Evolutionary conservation across 305 asterid species (phyloP).

Genomic region (Fraxinus angustifolia): DNA sequence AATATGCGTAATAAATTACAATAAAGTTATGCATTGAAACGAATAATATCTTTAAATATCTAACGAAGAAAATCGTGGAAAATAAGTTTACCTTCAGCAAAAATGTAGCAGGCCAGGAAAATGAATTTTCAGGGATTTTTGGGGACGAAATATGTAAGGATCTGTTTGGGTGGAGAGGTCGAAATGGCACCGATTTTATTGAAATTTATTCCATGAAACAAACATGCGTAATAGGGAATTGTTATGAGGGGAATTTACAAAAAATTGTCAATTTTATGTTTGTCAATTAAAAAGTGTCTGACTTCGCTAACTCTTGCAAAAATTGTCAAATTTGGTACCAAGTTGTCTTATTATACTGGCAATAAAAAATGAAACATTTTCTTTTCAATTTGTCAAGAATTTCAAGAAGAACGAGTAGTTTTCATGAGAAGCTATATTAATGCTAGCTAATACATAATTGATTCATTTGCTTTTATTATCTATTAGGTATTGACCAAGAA

Average conservation of each 20-base stretch:
- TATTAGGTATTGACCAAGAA: background rate
- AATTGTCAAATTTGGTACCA: too few species aligned
- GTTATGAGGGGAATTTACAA: background rate
- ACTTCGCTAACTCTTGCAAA: too few species aligned
- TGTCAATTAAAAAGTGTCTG: background rate
- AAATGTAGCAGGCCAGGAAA: slow-evolving; percentile 19
- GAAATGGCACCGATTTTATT: slow-evolving; percentile 16
- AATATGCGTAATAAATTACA: background rate
- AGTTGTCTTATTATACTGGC: too few species aligned
- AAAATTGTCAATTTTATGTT: too few species aligned
- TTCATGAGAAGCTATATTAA: background rate
- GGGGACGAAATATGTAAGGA: slow-evolving; percentile 35
- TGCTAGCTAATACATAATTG: background rate
- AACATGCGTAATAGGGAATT: background rate
- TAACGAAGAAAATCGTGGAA: background rate
- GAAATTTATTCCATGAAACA: slow-evolving; percentile 17
- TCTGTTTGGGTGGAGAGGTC: slow-evolving; percentile 26
- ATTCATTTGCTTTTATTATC: background rate
- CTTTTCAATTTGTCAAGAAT: too few species aligned
- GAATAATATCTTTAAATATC: background rate
- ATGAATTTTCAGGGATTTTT: slow-evolving; percentile 7
- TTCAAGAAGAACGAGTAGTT: too few species aligned
- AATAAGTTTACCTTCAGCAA: slow-evolving; percentile 31
- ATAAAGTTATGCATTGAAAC: slow-evolving; percentile 11
- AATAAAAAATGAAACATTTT: too few species aligned